A percentile compares a stretch with the other conserved stretches of the same genome.
These are phyloP conservation scores for Stachybotrys elegans DNA, from an alignment of 2,329 filamentous ascomycete species.

Conservation along the genomic window DNA sequence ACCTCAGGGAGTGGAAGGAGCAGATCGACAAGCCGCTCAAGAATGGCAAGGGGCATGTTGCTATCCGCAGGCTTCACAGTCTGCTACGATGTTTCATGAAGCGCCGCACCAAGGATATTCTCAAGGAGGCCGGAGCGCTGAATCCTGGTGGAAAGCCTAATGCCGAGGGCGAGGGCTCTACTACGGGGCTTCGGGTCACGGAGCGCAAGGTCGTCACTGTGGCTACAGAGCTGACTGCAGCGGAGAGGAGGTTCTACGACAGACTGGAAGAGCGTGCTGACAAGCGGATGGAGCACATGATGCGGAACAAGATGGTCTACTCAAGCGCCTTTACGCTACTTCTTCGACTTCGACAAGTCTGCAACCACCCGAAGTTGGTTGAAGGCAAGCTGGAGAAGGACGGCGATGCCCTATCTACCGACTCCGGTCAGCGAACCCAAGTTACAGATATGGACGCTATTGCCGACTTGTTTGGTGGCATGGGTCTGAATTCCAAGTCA, in stretches of 20 bases:
- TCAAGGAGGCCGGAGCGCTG: conserved; percentile 79
- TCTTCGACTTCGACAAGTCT: conserved; percentile 85
- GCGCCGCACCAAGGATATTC: conserved; percentile 93
- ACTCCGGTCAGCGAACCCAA: conserved; percentile 41
- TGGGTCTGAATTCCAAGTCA: conserved; percentile 71
- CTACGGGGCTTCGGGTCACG: conserved; percentile 80
- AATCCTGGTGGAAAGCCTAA: conserved; percentile 66
- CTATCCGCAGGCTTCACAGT: conserved; percentile 79
- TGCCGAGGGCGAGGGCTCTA: conserved; percentile 44
- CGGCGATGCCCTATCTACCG: conserved; percentile 73
- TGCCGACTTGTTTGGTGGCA: conserved; percentile 78
- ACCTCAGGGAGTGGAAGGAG: conserved; percentile 82
- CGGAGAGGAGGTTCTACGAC: conserved; percentile 82
- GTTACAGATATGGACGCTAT: conserved; percentile 73
- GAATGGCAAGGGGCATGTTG: conserved; percentile 81
- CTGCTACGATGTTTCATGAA: conserved; percentile 96
- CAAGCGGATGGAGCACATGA: conserved; percentile 81
- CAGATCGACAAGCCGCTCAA: conserved; percentile 89
- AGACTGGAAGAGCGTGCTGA: conserved; percentile 80
- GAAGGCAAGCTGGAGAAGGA: conserved; percentile 82
- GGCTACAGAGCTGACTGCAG: conserved; percentile 69
- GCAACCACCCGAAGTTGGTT: conserved; percentile 88
- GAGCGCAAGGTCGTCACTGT: conserved; percentile 84
- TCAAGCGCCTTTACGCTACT: conserved; percentile 89
- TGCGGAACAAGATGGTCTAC: conserved; percentile 79